These are phyloP conservation scores for Trichophyton equinum DNA, from an alignment of 2,329 filamentous ascomycete species.

Conservation along the genomic window DNA sequence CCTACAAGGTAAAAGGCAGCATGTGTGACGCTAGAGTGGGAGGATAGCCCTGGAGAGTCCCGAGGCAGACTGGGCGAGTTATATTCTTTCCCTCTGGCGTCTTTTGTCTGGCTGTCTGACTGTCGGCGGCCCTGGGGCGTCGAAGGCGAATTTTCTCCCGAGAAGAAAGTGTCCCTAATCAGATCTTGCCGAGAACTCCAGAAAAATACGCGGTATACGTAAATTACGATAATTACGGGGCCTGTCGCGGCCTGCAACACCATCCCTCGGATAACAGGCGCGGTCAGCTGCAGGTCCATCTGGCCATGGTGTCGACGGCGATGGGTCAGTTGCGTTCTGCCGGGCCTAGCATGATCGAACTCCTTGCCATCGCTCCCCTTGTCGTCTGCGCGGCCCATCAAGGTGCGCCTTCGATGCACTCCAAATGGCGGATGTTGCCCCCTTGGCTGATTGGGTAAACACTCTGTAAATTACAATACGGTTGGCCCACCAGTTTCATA, in stretches of 20 bases:
- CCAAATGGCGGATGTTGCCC: background rate
- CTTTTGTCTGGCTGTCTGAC: background rate
- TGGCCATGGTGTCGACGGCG: background rate
- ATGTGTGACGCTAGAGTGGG: too few relatives aligned
- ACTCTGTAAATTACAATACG: background rate
- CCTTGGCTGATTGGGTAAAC: background rate
- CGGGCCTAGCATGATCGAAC: background rate
- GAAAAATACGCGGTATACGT: background rate
- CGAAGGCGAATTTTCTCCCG: background rate
- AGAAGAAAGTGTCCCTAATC: background rate
- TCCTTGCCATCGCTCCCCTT: background rate
- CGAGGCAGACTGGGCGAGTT: background rate
- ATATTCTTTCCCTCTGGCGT: background rate
- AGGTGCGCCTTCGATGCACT: background rate
- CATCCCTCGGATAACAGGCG: background rate
- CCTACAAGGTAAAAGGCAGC: background rate
- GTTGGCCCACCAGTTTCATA: background rate
- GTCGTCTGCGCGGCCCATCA: background rate
- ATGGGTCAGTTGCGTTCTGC: background rate
- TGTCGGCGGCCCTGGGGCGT: background rate
- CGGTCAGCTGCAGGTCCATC: background rate
- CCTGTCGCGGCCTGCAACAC: background rate
- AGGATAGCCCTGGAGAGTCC: background rate
- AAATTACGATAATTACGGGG: background rate
- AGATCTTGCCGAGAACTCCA: constrained; percentile 2